Evolutionary conservation across 768 basidiomycete species (phyloP), one percentile per base, ranked within the genome.

Genomic region (Astraeus odoratus): DNA sequence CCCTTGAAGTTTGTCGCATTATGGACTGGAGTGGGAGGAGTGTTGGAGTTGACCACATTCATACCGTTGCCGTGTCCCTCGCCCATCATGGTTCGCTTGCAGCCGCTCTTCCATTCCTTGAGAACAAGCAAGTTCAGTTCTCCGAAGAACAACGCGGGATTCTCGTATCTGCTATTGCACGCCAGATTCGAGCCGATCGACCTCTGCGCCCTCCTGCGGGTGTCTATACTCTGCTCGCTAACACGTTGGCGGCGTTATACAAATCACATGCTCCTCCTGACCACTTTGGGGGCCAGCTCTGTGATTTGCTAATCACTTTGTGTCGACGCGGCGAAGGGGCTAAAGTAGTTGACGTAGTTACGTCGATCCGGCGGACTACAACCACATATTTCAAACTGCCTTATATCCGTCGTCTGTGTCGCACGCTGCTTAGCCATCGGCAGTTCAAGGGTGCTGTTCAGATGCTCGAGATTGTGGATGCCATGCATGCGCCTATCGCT

Each of bases 251-350:
- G 35, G 55, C 52, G 2, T 46, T 75, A 26, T 80, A 74, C 46
- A 35, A 49, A 8, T 55, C 54, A 3, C 58, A 53, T 3, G 51
- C 52, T 15, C 73, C 73, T 0, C 57, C 66, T 0, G 51, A 58
- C 48, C 73, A 73, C 43, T 70, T 72, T 51, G 72, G 70, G 39
- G 54, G 58, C 25, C 50, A 57, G n/a, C 55, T 81, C 26, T 70
- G 75, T 9, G 73, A 69, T 41, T 66, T 76, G 22, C 59, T 79
- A 39, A 39, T 45, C 55, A 55, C 23, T 57, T 71, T 44, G 53
- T 75, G 61, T 57, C 72, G 15, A 44, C 65, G 69, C 3, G 65
- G 59, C 9, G 65, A 71, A 35, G 60, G 71, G 8, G 50, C 54
- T 0, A 54, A 60, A 18, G 66, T 72, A 8, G 51, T 75, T 1